These are phyloP conservation scores for Pleurotus tuoliensis DNA, from an alignment of 768 basidiomycete genomes.

Conservation along the genomic window DNA sequence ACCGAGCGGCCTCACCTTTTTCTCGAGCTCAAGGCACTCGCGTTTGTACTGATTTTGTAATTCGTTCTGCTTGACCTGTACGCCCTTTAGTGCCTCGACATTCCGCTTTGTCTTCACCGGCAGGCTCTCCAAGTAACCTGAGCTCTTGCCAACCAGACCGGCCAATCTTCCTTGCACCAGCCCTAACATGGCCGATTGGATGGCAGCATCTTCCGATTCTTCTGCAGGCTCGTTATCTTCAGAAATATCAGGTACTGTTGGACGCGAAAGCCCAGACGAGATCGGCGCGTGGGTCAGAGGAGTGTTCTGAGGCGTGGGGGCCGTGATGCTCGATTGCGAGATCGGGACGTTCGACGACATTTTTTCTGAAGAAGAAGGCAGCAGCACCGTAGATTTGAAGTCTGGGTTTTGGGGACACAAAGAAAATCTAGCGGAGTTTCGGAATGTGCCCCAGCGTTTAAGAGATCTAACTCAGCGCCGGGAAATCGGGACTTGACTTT, in stretches of 20 bases:
- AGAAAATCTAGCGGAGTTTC: conserved; percentile 10
- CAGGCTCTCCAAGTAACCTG: conserved; percentile 91
- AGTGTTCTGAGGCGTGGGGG: conserved; percentile 95
- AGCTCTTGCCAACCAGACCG: conserved; percentile 83
- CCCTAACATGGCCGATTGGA: conserved; percentile 67
- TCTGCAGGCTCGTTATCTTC: conserved; percentile 76
- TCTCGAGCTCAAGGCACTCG: conserved; percentile 93
- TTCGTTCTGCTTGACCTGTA: conserved; percentile 88
- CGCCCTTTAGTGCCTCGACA: conserved; percentile 89
- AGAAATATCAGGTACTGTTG: conserved; percentile 83
- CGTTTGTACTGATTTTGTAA: conserved; percentile 92
- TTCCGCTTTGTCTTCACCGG: conserved; percentile 78
- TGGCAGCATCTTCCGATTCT: conserved; percentile 42
- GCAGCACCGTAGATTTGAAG: neutral
- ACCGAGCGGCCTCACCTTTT: conserved; percentile 60
- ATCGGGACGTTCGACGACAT: conserved; percentile 77
- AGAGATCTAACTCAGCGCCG: neutral
- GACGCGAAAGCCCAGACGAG: conserved; percentile 73
- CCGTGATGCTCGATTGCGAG: conserved; percentile 55
- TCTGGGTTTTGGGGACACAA: conserved; percentile 3
- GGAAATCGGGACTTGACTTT: too few relatives aligned
- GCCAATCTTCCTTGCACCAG: conserved; percentile 89
- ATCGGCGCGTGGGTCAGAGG: conserved; percentile 82
- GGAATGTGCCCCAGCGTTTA: conserved; percentile 3
- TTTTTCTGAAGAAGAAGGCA: neutral